Evolutionary conservation across 1,139 yeast genomes (phyloP), one percentile per base, ranked within the genome.

Genomic region (Kodamaea alishanica): DNA sequence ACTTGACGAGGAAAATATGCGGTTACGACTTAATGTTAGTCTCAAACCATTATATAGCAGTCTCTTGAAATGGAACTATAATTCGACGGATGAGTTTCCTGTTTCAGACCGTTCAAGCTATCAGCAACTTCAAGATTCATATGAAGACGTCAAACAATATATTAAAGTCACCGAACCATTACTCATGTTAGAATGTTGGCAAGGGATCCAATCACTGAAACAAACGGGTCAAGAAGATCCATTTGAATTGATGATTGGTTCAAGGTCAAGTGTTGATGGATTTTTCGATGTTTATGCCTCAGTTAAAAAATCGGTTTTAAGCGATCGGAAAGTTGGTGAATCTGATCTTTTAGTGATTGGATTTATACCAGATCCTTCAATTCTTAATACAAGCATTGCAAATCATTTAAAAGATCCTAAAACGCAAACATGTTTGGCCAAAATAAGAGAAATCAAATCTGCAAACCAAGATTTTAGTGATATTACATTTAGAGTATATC

Each of bases 141-240:
- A 86, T 55, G 47, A 52, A 0, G 68, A 77, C 40, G 80, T 81
- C 2, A 68, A 65, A 10, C 88, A 84, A 5, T 94, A 94, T 55
- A 75, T 74, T 35, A 65, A 69, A 28, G 70, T 77, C 0, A 84
- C 87, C 54, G 88, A 82, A 49, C 97, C 98, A 0, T 67, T 94
- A 34, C 65, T 94, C 34, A 67, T 90, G 63, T 65, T 90, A 33
- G 98, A 94, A 65, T 86, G 96, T 47, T 94, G 97, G 97, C 96
- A 90, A 55, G 86, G 89, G 0, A 77, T 94, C 27, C 83, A 80
- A 46, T 73, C 87, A 3, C 79, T 92, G 1, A 81, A 84, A 49
- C 77, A 77, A 38, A 78, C 87, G 20, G 73, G 74, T 2, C 78
- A 76, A 24, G 81, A 79, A 43, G 61, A 55, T 6, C 90, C 96